These are phyloP conservation scores for Dillenia suffruticosa DNA, from an alignment of 164 flowering plant genomes.

Conservation along the genomic window DNA sequence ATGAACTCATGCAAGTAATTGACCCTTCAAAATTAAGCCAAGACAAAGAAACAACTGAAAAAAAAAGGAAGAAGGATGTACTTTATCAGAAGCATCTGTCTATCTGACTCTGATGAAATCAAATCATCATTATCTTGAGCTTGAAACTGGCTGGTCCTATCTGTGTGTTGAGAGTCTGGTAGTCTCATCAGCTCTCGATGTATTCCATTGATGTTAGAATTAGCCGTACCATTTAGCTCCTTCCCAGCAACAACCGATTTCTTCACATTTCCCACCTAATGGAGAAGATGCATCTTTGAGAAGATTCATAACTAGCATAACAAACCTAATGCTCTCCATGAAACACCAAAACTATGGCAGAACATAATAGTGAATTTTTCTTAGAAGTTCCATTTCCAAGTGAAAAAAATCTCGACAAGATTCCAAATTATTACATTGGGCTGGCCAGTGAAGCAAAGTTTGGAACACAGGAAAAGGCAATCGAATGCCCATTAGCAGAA, in stretches of 20 bases:
- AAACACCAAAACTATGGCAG: too few relatives aligned
- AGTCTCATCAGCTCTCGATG: slow-evolving; percentile 76
- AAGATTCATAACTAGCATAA: not conserved
- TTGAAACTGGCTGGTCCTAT: slow-evolving; percentile 35
- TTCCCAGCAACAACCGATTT: slow-evolving; percentile 54
- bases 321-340: too few relatives aligned
- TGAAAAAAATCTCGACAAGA: not conserved
- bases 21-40: not conserved
- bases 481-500: too few relatives aligned
- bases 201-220: slow-evolving; percentile 38
- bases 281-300: slow-evolving; percentile 9
- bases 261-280: slow-evolving; percentile 58
- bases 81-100: slow-evolving; percentile 80
- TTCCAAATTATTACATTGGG: not conserved
- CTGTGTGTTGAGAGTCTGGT: slow-evolving; percentile 43
- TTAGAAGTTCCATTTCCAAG: not conserved
- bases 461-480: too few relatives aligned
- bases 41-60: slow-evolving; percentile 1
- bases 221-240: slow-evolving; percentile 26
- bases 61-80: slow-evolving; percentile 14
- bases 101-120: slow-evolving; percentile 80
- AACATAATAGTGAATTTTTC: not conserved
- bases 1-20: not conserved
- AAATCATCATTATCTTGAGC: slow-evolving; percentile 60
- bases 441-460: too few relatives aligned